These are phyloP conservation scores for Verbascum thapsus DNA, from an alignment of 257 asterid species.

Conservation along the genomic window DNA sequence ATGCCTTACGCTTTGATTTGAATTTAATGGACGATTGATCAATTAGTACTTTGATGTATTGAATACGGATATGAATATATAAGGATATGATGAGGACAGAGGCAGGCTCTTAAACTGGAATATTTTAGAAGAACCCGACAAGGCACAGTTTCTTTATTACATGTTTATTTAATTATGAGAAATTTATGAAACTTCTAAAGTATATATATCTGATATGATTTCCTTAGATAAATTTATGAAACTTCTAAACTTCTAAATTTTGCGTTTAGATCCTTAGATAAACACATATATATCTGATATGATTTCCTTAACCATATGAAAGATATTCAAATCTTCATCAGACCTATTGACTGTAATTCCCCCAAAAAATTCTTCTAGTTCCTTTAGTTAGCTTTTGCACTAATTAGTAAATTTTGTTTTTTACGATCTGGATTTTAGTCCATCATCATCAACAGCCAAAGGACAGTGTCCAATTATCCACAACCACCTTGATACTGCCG, in stretches of 20 bases:
- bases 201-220: too few species aligned
- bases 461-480: neutral
- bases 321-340: neutral
- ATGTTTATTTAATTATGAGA: neutral
- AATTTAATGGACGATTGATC: neutral
- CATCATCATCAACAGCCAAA: slow-evolving; percentile 1
- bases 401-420: neutral
- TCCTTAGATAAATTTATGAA: too few species aligned
- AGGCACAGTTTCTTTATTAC: neutral
- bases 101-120: neutral
- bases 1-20: neutral
- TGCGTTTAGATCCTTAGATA: neutral
- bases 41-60: neutral
- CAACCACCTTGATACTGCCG: neutral
- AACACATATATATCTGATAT: neutral
- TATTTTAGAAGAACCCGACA: neutral
- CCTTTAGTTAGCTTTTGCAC: neutral
- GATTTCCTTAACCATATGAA: neutral
- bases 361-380: neutral
- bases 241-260: too few species aligned
- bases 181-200: slow-evolving; percentile 6
- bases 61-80: too few species aligned
- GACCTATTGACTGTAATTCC: neutral
- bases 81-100: neutral
- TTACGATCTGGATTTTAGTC: neutral